A percentile compares a stretch with the other conserved stretches of the same genome.
These are phyloP conservation scores for Halophytophthora polymorphica DNA, from an alignment of 352 stramenopile species.

Conservation along the genomic window DNA sequence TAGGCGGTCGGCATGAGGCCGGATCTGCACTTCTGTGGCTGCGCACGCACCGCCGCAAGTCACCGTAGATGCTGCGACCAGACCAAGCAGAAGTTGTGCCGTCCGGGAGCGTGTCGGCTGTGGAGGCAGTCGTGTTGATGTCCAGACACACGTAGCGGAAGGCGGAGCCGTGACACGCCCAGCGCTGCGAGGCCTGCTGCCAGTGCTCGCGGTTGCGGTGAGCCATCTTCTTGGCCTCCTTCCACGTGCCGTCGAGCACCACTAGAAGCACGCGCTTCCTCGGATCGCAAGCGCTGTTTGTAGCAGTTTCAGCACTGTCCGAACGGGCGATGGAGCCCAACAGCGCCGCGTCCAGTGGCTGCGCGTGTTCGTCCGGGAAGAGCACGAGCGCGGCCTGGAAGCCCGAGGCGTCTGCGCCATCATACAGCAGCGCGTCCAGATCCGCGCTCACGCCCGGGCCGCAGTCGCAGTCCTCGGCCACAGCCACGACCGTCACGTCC, in stretches of 20 bases:
- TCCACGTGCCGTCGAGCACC: slow-evolving; percentile 78
- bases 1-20: no score
- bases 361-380: slow-evolving; percentile 42
- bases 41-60: slow-evolving; percentile 37
- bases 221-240: slow-evolving; percentile 77
- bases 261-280: slow-evolving; percentile 40
- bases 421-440: slow-evolving; percentile 38
- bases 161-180: slow-evolving; percentile 13
- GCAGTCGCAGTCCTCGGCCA: slow-evolving; percentile 30
- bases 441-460: slow-evolving; percentile 10
- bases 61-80: slow-evolving; percentile 56
- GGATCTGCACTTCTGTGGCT: no score
- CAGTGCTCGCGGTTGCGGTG: slow-evolving; percentile 43
- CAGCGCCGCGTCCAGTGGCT: slow-evolving; percentile 17
- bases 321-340: background rate
- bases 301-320: background rate
- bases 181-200: slow-evolving; percentile 25
- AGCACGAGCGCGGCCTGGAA: slow-evolving; percentile 35
- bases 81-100: background rate
- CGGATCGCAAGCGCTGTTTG: no score
- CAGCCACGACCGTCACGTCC: slow-evolving; percentile 31
- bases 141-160: slow-evolving; percentile 58
- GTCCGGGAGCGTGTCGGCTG: background rate
- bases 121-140: background rate
- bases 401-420: slow-evolving; percentile 1